Conservation (phyloP, 371 early-diverging fungal species). For the Blastocladiella emersonii region DNA sequence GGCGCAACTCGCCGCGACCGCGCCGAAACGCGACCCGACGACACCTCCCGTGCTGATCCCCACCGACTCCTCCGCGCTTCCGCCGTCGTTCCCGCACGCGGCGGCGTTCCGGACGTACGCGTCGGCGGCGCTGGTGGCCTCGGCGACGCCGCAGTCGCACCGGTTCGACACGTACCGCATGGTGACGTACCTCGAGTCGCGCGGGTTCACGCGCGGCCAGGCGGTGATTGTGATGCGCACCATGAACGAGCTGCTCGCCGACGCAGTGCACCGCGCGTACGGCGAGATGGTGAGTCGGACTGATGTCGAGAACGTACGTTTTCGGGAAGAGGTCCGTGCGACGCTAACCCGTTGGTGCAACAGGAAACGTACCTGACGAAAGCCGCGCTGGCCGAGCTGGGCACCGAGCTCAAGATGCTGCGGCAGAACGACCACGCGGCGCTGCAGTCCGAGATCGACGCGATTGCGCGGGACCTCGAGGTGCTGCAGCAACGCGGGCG, state of each 20-base stretch:
- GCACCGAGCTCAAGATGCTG: slow-evolving; percentile 71
- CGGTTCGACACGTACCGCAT: slow-evolving; percentile 56
- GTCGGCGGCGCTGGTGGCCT: no score
- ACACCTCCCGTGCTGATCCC: no score
- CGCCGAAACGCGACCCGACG: no score
- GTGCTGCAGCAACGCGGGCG: slow-evolving; percentile 50
- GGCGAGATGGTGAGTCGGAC: slow-evolving; percentile 6
- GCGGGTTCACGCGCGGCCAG: slow-evolving; percentile 51
- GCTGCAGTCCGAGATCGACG: slow-evolving; percentile 54
- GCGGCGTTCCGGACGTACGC: no score
- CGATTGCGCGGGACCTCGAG: slow-evolving; percentile 67
- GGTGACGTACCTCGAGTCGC: slow-evolving; percentile 40
- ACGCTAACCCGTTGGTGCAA: no score
- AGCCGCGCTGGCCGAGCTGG: slow-evolving; percentile 63
- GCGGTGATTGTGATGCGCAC: slow-evolving; percentile 56
- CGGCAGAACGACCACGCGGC: slow-evolving; percentile 71
- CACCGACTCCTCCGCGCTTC: no score
- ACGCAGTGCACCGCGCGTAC: slow-evolving; percentile 13
- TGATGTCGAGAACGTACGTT: slow-evolving; percentile 21
- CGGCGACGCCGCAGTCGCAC: no score
- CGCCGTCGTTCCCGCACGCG: no score
- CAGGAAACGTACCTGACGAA: slow-evolving; percentile 56
- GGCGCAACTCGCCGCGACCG: no score
- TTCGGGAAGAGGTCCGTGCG: no score
- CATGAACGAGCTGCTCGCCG: slow-evolving; percentile 46